Evolutionary conservation across 1,284 basidiomycete species (phyloP).

Genomic region (Leccinum griseonigrum): DNA sequence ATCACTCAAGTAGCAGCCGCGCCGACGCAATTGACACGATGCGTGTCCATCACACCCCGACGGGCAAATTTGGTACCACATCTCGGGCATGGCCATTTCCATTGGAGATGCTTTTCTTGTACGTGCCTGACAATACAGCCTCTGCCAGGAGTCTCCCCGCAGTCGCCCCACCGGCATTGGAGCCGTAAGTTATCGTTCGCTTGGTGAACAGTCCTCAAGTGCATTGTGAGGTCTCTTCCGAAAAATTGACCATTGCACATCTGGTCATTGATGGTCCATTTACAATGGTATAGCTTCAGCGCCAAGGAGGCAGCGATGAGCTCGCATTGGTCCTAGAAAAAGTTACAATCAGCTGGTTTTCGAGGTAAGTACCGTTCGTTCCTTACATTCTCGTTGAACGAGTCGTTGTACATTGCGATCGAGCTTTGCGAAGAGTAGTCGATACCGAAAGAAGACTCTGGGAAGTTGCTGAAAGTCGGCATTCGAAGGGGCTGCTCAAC

Average conservation of each 20-base stretch:
- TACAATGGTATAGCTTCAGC: conserved; percentile 6
- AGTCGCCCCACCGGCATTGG: conserved; percentile 17
- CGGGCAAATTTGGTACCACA: conserved; percentile 22
- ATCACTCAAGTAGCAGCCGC: neutral
- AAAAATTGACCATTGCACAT: conserved; percentile 10
- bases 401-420: conserved; percentile 13
- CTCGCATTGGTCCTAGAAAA: conserved; percentile 12
- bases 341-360: neutral
- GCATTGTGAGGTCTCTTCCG: conserved; percentile 16
- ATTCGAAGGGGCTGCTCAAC: too few species aligned
- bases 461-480: neutral
- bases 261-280: conserved; percentile 12
- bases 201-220: conserved; percentile 19
- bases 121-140: conserved; percentile 21
- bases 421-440: neutral
- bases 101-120: conserved; percentile 22
- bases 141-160: conserved; percentile 15
- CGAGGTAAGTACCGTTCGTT: neutral
- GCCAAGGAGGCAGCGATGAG: conserved; percentile 9
- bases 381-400: conserved; percentile 18
- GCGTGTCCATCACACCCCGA: conserved; percentile 14
- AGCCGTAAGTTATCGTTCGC: neutral
- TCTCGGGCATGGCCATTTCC: conserved; percentile 22
- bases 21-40: conserved; percentile 10
- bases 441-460: neutral